Conservation (phyloP, 306 rosid genomes). For the Sicyos edulis region DNA sequence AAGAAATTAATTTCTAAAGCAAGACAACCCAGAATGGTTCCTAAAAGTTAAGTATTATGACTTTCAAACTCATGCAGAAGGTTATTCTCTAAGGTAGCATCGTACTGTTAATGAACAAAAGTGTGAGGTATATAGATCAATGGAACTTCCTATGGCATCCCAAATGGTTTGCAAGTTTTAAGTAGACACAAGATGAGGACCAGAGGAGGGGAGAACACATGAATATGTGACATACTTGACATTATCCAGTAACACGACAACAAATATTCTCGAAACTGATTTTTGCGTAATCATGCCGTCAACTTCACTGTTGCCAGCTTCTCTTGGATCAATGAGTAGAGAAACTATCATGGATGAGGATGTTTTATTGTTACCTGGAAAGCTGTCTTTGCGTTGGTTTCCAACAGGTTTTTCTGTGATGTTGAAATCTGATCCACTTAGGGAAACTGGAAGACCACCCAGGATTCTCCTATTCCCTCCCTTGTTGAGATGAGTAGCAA, state of each 20-base stretch:
- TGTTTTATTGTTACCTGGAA: conserved; percentile 52
- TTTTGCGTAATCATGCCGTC: conserved; percentile 71
- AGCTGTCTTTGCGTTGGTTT: conserved; percentile 37
- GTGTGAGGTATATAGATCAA: background rate
- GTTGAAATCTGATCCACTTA: conserved; percentile 45
- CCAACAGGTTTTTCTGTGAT: conserved; percentile 42
- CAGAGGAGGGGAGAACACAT: conserved; percentile 65
- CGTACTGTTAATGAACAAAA: conserved; percentile 1
- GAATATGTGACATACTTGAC: conserved; percentile 92
- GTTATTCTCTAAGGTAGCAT: background rate
- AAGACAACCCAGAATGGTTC: no score
- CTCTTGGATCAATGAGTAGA: conserved; percentile 89
- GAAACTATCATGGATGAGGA: conserved; percentile 77
- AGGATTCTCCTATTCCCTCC: conserved; percentile 77
- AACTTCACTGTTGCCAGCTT: conserved; percentile 52
- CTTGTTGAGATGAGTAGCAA: conserved; percentile 41
- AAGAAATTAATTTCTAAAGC: no score
- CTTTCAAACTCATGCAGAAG: background rate
- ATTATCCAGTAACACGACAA: conserved; percentile 73
- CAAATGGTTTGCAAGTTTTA: conserved; percentile 24
- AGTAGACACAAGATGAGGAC: conserved; percentile 57
- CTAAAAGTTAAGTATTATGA: conserved; percentile 5
- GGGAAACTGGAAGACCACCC: conserved; percentile 45
- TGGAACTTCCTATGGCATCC: conserved; percentile 9
- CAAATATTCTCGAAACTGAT: conserved; percentile 73